These are phyloP conservation scores for Ganoderma meredithae DNA, from an alignment of 1,284 basidiomycete species.

Conservation along the genomic window DNA sequence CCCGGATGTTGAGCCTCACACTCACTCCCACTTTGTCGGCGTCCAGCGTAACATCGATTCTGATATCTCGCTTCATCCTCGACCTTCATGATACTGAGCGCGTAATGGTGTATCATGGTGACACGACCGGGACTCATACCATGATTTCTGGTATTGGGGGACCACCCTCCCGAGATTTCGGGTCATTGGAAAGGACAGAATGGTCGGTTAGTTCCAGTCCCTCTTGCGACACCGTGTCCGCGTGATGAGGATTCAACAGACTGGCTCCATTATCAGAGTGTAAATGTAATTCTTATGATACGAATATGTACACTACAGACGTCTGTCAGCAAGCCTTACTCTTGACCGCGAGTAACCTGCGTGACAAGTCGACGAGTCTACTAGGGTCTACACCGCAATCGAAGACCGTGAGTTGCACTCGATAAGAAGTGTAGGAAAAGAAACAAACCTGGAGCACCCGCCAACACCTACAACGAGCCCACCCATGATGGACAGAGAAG, in stretches of 20 bases:
- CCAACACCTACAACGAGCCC: too few relatives aligned
- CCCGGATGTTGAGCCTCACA: background rate
- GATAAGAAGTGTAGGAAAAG: too few relatives aligned
- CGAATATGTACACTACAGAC: too few relatives aligned
- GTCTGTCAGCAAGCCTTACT: too few relatives aligned
- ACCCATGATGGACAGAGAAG: too few relatives aligned
- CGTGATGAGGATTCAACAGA: background rate
- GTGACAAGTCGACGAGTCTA: too few relatives aligned
- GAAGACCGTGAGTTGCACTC: too few relatives aligned
- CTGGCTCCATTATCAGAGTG: background rate
- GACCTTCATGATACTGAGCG: background rate
- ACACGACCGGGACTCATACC: background rate
- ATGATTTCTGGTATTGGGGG: background rate
- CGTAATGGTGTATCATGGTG: background rate
- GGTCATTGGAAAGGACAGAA: background rate
- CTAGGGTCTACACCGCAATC: too few relatives aligned
- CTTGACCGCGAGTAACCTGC: too few relatives aligned
- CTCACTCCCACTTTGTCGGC: background rate
- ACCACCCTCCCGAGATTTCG: background rate
- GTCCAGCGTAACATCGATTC: background rate
- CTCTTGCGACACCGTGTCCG: background rate
- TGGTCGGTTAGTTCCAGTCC: background rate
- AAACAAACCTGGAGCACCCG: too few relatives aligned
- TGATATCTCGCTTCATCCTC: slow-evolving; percentile 2
- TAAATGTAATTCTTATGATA: too few relatives aligned